Evolutionary conservation across 2,329 filamentous ascomycete species (phyloP), one percentile per base, ranked within the genome.

Genomic region (Penicillium sumatraense): DNA sequence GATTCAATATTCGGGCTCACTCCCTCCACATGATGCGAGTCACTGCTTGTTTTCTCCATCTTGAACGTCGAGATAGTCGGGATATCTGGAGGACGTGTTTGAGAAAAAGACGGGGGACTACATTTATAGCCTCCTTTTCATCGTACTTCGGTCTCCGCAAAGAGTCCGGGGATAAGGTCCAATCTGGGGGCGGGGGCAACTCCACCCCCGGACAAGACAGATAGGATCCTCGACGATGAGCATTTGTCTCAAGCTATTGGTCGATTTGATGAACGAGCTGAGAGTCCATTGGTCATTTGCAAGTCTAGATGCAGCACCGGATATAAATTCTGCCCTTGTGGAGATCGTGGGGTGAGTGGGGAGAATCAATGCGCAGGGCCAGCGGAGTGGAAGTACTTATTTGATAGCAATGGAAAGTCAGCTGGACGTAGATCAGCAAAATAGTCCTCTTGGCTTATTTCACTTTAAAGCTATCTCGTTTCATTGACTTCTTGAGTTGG

Each of bases 21-120:
- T 5, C 49, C 54, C 31, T 64, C 56, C 4, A 62, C 49, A 36
- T 64, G 56, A 10, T 55, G 48, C n/a, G 59, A 50, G 20, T 58
- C 33, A 20, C 42, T 54, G 23, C 53, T 46, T 3, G 35, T 45
- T 41, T 60, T 58, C 45, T 56, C 59, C 59, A 61, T 62, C 3
- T 4, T 46, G 16, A n/a, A n/a, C n/a, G n/a, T n/a, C n/a, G n/a
- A n/a, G 10, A 13, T 20, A 14, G 16, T 21, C 13, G n/a, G n/a
- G n/a, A n/a, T n/a, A n/a, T n/a, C n/a, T n/a, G n/a, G n/a, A n/a
- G n/a, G 11, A 13, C 9, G 4, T 20, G 23, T 11, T 10, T 5
- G 23, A 27, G 5, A 27, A 8, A 20, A 42, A 21, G 24, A 14
- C 5, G 16, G 33, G 11, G 6, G 26, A 5, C 10, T 13, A 18